These are phyloP conservation scores for Capsicum chinense DNA, from an alignment of 257 asterid species.

Conservation along the genomic window DNA sequence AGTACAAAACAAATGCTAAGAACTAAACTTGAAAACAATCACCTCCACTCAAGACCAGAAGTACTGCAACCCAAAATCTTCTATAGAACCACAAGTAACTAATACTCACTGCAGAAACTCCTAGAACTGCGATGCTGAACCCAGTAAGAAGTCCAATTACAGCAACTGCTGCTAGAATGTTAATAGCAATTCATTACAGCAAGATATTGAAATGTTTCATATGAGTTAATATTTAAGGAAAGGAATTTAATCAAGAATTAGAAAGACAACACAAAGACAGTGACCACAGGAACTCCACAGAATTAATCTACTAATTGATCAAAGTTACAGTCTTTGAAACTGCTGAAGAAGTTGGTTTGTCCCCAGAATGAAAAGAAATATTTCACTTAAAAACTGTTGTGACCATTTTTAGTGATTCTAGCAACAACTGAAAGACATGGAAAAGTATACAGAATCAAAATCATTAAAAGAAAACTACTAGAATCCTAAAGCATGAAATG, in stretches of 20 bases:
- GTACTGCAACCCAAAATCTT: constrained; percentile 84
- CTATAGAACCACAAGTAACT: constrained; percentile 77
- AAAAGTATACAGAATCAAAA: background rate
- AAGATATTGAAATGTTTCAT: constrained; percentile 8
- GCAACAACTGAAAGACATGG: background rate
- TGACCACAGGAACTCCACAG: constrained; percentile 21
- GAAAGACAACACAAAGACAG: background rate
- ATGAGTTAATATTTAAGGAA: background rate
- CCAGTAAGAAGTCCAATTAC: constrained; percentile 69
- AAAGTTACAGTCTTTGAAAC: background rate
- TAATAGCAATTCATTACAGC: constrained; percentile 19
- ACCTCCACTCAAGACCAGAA: constrained; percentile 75
- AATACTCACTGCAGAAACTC: constrained; percentile 52
- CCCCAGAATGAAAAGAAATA: background rate
- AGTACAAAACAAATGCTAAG: constrained; percentile 25
- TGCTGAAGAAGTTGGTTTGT: constrained; percentile 4
- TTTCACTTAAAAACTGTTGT: background rate
- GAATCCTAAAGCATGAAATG: constrained; percentile 6
- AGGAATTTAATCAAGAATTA: background rate
- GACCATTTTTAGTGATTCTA: constrained; percentile 15
- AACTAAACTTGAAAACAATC: constrained; percentile 35
- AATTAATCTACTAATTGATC: background rate
- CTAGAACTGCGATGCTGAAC: constrained; percentile 56
- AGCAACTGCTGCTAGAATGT: constrained; percentile 63
- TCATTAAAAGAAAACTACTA: background rate